Conservation (phyloP, 2,329 filamentous ascomycete species). For the Cytospora piceae region DNA sequence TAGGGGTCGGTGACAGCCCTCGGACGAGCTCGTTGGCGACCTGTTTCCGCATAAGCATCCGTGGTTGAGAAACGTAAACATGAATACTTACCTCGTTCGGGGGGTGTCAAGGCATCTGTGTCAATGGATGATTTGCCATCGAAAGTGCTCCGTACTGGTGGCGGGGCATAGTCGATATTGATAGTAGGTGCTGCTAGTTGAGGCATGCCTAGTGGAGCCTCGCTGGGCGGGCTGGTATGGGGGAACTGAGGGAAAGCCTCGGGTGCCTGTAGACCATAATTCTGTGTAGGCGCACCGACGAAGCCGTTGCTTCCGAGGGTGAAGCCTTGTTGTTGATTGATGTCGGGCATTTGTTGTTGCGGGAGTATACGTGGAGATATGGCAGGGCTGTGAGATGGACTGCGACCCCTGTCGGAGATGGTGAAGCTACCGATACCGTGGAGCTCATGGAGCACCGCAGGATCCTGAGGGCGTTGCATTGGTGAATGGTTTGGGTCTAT, state of each 20-base stretch:
- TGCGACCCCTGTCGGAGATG: constrained; percentile 76
- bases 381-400: constrained; percentile 75
- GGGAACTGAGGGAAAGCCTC: constrained; percentile 59
- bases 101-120: constrained; percentile 81
- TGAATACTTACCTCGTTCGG: constrained; percentile 64
- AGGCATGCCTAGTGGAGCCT: constrained; percentile 54
- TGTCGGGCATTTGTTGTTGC: constrained; percentile 58
- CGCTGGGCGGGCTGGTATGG: constrained; percentile 50
- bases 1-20: constrained; percentile 65
- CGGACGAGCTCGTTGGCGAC: constrained; percentile 53
- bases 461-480: constrained; percentile 74
- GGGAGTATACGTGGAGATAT: constrained; percentile 66
- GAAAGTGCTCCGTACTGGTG: constrained; percentile 67
- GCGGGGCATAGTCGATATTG: constrained; percentile 89
- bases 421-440: constrained; percentile 80
- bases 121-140: constrained; percentile 70
- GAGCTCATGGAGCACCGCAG: constrained; percentile 74
- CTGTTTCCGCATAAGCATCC: constrained; percentile 37
- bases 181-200: constrained; percentile 84
- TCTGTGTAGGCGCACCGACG: constrained; percentile 42
- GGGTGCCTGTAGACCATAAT: constrained; percentile 46
- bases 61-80: neutral
- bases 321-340: constrained; percentile 55
- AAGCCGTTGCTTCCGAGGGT: constrained; percentile 50
- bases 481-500: constrained; percentile 76